Evolutionary conservation across 306 rosid genomes (phyloP), one percentile per base, ranked within the genome.

Genomic region (Arachis stenosperma): DNA sequence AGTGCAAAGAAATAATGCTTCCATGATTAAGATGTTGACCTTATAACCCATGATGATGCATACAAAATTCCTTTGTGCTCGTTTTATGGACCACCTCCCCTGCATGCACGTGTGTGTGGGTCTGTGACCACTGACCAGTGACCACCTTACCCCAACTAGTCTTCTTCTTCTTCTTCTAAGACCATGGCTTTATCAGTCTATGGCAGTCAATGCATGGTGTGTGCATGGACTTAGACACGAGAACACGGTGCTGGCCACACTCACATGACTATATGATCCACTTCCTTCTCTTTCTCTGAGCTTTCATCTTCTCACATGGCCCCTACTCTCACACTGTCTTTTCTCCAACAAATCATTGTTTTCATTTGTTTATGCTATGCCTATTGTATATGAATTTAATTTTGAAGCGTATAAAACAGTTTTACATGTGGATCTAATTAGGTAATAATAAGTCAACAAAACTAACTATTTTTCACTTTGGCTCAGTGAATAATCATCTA

Each of bases 11-110:
- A 86, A 86, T 89, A 81, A 89, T 87, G 85, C 48, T 67, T 86
- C 86, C 75, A 87, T 89, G 89, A 90, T 83, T 83, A 80, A 69
- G 93, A 84, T 87, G 87, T 83, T 70, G 96, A 90, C 92, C 96
- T 83, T 70, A 22, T 22, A 79, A 76, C 88, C 70, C 37, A 33
- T 33, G 37, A 33, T 33, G 37, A 69, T 75, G 70, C 77, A 51
- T 80, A 86, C 89, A 87, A 89, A 90, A 81, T 87, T 84, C 91
- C 86, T 83, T 89, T 78, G 52, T 69, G 69, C 84, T 77, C 46
- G 75, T 78, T 68, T 60, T 69, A 81, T 75, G 96, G 93, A 88
- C 92, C 91, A 82, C 89, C 55, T 78, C 84, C 36, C 2, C 83
- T 29, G 1, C 50, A 69, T 84, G 76, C 92, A 82, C 96, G 92